Evolutionary conservation across 768 basidiomycete species (phyloP), one percentile per base, ranked within the genome.

Genomic region (Rubroboletus satanas): DNA sequence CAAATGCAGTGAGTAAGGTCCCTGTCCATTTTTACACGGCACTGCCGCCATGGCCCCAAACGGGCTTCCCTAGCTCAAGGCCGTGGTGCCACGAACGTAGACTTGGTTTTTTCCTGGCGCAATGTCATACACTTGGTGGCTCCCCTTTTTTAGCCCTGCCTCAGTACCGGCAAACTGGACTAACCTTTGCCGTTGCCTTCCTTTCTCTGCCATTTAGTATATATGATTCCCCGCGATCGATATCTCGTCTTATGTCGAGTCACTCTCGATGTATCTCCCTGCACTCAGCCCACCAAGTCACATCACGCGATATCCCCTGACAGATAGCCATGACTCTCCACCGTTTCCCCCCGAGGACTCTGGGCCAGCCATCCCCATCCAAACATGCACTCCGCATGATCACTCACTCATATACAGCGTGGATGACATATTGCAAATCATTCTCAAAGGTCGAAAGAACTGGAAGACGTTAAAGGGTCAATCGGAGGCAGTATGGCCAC

Each of bases 401-500:
- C 45, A 43, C 2, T 39, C 53, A n/a, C 46, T 18, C 17, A 60
- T 15, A 32, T 54, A 65, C 62, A 65, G 65, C 59, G 69, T 71
- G 54, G 58, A 70, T 46, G 83, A 85, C 54, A 84, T 85, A 57
- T 80, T 87, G 68, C 77, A 83, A 65, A 80, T 81, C 45, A 83
- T 89, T 57, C 79, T 87, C 58, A 81, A 78, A 57, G 80, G 80
- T 41, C 80, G 88, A 59, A 88, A 88, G 70, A 84, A 80, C 64
- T 90, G 86, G 85, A 87, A 88, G 66, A 87, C 84, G 0, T 70
- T 85, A 28, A 80, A 81, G 66, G 87, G 85, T 43, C 61, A 61
- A 44, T 81, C 83, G 31, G 87, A 90, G 66, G 79, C 85, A 10
- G 87, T 90, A 21, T 90, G 88, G 88, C 88, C 88, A 49, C 86